Conservation (phyloP, 805 yeast species). For the Wickerhamiella sorbophila region DNA sequence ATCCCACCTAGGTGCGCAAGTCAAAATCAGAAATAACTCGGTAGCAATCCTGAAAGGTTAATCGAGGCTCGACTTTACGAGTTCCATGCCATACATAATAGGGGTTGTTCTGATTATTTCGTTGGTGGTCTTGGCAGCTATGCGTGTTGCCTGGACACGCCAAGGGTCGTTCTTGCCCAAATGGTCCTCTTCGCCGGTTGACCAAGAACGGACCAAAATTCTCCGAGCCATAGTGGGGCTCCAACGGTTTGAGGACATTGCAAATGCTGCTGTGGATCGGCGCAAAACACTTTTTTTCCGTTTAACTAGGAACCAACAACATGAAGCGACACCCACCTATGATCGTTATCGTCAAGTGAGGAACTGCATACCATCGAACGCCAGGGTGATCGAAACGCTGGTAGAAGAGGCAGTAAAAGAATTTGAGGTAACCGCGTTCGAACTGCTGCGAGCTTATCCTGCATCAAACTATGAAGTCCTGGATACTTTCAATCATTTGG, state of each 20-base stretch:
- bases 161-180: not conserved
- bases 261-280: conserved; percentile 11
- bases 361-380: conserved; percentile 34
- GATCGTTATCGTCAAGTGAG: conserved; percentile 39
- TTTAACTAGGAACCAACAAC: conserved; percentile 43
- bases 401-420: conserved; percentile 27
- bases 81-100: no score
- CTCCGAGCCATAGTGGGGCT: conserved; percentile 15
- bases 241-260: conserved; percentile 12
- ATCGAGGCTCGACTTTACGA: no score
- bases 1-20: no score
- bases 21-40: no score
- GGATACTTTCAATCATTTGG: conserved; percentile 53
- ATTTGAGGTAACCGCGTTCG: conserved; percentile 31
- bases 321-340: conserved; percentile 38
- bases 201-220: not conserved
- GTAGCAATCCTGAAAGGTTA: no score
- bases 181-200: not conserved
- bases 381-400: conserved; percentile 32
- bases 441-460: conserved; percentile 31
- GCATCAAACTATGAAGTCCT: conserved; percentile 10
- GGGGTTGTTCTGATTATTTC: no score
- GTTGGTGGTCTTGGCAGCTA: no score
- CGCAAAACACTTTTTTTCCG: conserved; percentile 18
- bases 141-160: not conserved